Base-by-base conservation (phyloP, 306 rosid species). In the Casuarina equisetifolia region DNA sequence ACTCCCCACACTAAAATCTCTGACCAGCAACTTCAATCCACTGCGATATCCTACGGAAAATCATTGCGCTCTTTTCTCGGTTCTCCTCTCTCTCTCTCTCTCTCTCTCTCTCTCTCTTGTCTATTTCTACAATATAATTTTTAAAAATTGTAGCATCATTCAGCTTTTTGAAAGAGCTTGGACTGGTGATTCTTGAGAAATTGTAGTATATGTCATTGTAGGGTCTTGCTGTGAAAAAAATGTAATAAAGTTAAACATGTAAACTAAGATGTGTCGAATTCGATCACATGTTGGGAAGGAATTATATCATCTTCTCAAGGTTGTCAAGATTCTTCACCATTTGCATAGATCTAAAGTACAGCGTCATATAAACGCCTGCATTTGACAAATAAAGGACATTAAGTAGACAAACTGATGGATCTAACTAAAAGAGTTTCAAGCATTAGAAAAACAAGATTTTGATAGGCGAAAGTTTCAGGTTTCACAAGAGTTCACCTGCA, bases 241-340 rank as follows among this genome's bases (percentile, higher is more conserved):
- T 35, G 54, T 19, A 9, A 5, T 9, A 10, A 19, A 20, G 13
- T 2, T 54, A 45, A 38, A 38, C 16, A 52, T 45, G 69, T 13
- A 69, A 61, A 69, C 66, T 25, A 79, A 12, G 9, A 57, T 38
- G 7, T 58, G 55, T 73, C 19, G 59, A 75, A 73, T 57, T 72
- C 64, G 39, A n/a, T 58, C 70, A 55, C 13, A 45, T 54, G 73
- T 63, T 58, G 78, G 72, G 82, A 15, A 73, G 10, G 52, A 81
- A 38, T 78, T 76, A 91, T 39, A 91, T 82, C 97, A 93, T 91
- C 57, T 88, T 89, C 90, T 91, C 97, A 69, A 91, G 78, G 75
- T 90, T 93, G 10, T 91, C 97, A 45, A 93, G 98, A 81, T 4
- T 82, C 80, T 86, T 87, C 76, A 87, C 92, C 84, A 93, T 81